phyloP scores from a whole-genome alignment of 192 early-diverging fungal genomes.

The Irineochytrium annulatum region DNA sequence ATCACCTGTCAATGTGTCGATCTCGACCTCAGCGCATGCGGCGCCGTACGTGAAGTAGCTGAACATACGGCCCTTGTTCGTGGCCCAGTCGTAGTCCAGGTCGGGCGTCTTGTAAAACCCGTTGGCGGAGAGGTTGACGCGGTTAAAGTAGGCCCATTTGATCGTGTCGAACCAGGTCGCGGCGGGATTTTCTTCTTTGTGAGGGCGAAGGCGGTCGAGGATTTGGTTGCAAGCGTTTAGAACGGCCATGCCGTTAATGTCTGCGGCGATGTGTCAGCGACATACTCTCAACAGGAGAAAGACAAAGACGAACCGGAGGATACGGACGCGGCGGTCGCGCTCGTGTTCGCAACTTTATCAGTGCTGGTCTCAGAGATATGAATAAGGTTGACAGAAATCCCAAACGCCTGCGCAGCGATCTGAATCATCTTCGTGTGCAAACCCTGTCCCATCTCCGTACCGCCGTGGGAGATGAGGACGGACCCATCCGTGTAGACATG shows the following conservation, averaged over 20 bases:
- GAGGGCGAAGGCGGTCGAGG: slow-evolving; percentile 65
- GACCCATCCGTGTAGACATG: slow-evolving; percentile 84
- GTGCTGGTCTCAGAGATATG: slow-evolving; percentile 74
- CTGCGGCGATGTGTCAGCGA: slow-evolving; percentile 17
- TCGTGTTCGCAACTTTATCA: slow-evolving; percentile 72
- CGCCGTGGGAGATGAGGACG: slow-evolving; percentile 73
- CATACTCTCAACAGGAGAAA: background rate
- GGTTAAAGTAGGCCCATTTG: slow-evolving; percentile 69
- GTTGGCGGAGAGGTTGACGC: slow-evolving; percentile 72
- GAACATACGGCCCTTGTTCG: slow-evolving; percentile 64
- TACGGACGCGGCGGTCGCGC: slow-evolving; percentile 74
- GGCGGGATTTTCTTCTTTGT: slow-evolving; percentile 54
- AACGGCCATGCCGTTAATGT: slow-evolving; percentile 80
- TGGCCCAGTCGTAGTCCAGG: slow-evolving; percentile 69
- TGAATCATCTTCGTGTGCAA: slow-evolving; percentile 86
- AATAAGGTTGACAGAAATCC: slow-evolving; percentile 62
- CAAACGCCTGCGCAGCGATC: slow-evolving; percentile 75
- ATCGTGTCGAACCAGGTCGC: slow-evolving; percentile 53
- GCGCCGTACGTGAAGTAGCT: slow-evolving; percentile 84
- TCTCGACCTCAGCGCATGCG: slow-evolving; percentile 77
- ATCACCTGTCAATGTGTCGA: slow-evolving; percentile 78
- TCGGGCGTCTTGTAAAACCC: slow-evolving; percentile 86
- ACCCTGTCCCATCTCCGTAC: slow-evolving; percentile 92
- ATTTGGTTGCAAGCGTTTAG: slow-evolving; percentile 73
- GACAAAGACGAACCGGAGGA: slow-evolving; percentile 40